Evolutionary conservation across 2,329 filamentous ascomycete genomes (phyloP), one percentile per base, ranked within the genome.

Genomic region (Thermoascus crustaceus): DNA sequence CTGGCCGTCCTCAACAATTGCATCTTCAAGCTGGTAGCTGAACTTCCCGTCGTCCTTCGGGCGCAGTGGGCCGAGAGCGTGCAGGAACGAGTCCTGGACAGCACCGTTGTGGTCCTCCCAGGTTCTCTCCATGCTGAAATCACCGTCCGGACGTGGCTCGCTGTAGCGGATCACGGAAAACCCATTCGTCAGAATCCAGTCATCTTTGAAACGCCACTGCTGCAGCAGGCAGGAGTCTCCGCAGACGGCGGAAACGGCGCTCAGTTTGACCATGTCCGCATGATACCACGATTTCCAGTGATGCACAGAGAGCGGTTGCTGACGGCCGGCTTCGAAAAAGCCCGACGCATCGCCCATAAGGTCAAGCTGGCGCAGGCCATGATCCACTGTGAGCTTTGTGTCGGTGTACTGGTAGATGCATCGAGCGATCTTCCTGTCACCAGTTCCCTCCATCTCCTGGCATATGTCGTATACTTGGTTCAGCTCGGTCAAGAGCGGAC

Each of bases 231-330:
- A 79, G 2, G 43, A 44, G 31, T 71, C 68, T 4, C 76, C 75
- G 44, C 76, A 79, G n/a, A 75, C 50, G 7, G 65, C 52, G 5
- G 66, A 57, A 8, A 74, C 58, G 24, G 61, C 55, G 20, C 69
- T 65, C 58, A 76, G 70, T 38, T 66, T 61, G 30, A 66, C 63
- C 26, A 77, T 73, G 38, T 63, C 56, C 16, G 49, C 53, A 6
- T 63, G 47, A 54, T 76, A 75, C 73, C 75, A 78, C 8, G 67
- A 72, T 52, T 76, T 78, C 74, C 75, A 79, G 58, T 80, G 76
- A 50, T 80, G 76, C 5, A 80, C 58, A 32, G 69, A 76, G 8
- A 78, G 55, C 0, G 73, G 69, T n/a, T 62, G 57, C 19, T 49
- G 48, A 16, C 66, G 55, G 1, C 73, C 72, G 2, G 69, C 67